A percentile compares a stretch with the other conserved stretches of the same genome.
Evolutionary conservation across 768 basidiomycete species (phyloP).

Genomic region (Amanita polypyramis): DNA sequence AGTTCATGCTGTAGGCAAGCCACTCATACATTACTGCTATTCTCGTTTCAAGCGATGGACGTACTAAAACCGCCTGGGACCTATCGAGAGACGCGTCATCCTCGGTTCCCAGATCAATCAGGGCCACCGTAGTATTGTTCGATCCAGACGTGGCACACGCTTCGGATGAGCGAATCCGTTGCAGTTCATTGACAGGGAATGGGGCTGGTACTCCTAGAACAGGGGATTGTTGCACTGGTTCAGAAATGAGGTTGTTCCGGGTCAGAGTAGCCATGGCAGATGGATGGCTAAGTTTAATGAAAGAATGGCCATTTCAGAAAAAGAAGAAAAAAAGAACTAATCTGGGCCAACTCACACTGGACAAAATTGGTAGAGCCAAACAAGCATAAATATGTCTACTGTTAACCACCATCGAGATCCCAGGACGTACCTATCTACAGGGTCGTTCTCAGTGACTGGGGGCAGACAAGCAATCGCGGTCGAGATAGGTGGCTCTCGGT

Average conservation of each 20-base stretch:
- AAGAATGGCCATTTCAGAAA: not conserved
- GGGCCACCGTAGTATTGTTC: not conserved
- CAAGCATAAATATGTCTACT: conserved; percentile 4
- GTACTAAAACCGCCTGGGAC: conserved; percentile 13
- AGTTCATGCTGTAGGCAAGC: conserved; percentile 38
- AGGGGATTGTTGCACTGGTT: conserved; percentile 14
- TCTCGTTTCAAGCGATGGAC: conserved; percentile 10
- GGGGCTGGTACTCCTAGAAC: conserved; percentile 26
- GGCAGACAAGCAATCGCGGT: not conserved
- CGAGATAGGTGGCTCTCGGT: not conserved
- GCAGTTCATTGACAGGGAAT: conserved; percentile 27
- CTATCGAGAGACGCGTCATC: conserved; percentile 6
- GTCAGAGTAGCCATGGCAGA: conserved; percentile 29
- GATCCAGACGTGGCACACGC: not conserved
- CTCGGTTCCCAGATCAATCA: not conserved
- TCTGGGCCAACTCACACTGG: not conserved
- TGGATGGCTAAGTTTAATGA: not conserved
- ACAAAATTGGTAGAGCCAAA: not conserved
- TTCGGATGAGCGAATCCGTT: conserved; percentile 6
- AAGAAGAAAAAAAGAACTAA: not conserved
- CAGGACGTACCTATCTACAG: not conserved
- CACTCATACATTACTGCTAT: conserved; percentile 4
- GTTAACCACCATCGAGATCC: not conserved
- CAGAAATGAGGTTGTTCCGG: conserved; percentile 20
- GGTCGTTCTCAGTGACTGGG: too few relatives aligned